Evolutionary conservation across 2,329 filamentous ascomycete genomes (phyloP).

Genomic region (Aspergillus brasiliensis): DNA sequence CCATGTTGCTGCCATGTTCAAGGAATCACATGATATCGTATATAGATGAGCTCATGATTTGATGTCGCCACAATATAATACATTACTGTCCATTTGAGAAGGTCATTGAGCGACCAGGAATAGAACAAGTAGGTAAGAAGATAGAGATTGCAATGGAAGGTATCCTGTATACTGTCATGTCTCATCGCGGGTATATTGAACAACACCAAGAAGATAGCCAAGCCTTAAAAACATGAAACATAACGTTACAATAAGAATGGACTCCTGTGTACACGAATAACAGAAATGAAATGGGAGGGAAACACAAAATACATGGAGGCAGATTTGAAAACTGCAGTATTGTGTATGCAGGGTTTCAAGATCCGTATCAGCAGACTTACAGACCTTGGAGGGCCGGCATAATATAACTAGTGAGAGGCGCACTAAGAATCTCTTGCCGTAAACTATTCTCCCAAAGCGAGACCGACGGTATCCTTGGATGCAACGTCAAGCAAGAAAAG

Average conservation of each 20-base stretch:
- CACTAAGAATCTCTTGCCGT: slow-evolving; percentile 39
- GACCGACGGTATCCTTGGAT: slow-evolving; percentile 24
- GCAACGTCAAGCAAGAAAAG: slow-evolving; percentile 38
- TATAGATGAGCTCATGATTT: not conserved
- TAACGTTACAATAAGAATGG: not conserved
- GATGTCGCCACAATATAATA: not conserved
- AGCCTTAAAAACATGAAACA: not conserved
- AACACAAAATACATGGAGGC: not conserved
- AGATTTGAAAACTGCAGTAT: not conserved
- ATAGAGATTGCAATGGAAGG: not conserved
- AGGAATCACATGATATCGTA: not conserved
- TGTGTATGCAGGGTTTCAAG: not conserved
- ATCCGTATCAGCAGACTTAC: not conserved
- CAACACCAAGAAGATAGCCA: not conserved
- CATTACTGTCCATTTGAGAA: too few relatives aligned
- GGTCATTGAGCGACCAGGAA: not conserved
- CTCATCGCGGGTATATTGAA: not conserved
- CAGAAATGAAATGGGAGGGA: too few relatives aligned
- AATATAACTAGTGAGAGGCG: slow-evolving; percentile 40
- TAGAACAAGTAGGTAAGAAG: not conserved
- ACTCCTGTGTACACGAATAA: too few relatives aligned
- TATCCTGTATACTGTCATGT: not conserved
- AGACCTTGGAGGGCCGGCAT: slow-evolving; percentile 26
- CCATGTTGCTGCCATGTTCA: not conserved
- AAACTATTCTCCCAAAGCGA: slow-evolving; percentile 35